These are phyloP conservation scores for Taphrina communis DNA, from an alignment of 1,139 yeast species.

Conservation along the genomic window DNA sequence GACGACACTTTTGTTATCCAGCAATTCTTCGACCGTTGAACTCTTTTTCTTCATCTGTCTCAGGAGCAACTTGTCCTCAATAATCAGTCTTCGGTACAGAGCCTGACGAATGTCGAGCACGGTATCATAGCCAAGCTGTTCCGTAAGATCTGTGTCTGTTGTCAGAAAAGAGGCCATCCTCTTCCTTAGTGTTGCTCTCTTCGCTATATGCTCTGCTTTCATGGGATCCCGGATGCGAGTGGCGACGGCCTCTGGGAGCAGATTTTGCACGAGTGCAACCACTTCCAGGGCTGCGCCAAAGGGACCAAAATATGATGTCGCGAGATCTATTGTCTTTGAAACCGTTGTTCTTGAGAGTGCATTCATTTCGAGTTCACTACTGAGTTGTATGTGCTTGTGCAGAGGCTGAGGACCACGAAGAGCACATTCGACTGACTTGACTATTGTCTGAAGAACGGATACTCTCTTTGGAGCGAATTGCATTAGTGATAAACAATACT, in stretches of 20 bases:
- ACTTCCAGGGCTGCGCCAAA: slow-evolving; percentile 11
- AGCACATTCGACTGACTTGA: slow-evolving; percentile 4
- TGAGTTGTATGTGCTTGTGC: neutral
- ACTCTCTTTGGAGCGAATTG: neutral
- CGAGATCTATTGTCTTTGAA: slow-evolving; percentile 2
- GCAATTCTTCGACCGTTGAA: neutral
- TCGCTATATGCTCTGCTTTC: slow-evolving; percentile 10
- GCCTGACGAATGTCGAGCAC: slow-evolving; percentile 6
- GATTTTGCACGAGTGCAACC: slow-evolving; percentile 4
- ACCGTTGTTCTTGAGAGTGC: neutral
- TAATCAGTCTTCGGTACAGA: neutral
- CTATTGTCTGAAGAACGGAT: slow-evolving; percentile 1
- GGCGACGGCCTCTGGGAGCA: slow-evolving; percentile 4
- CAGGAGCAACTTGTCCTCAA: slow-evolving; percentile 8
- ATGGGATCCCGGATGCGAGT: slow-evolving; percentile 13
- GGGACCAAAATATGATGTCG: slow-evolving; percentile 8
- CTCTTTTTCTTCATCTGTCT: neutral
- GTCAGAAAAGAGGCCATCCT: neutral
- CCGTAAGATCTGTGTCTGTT: neutral
- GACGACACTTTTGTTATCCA: neutral
- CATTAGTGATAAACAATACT: slow-evolving; percentile 9
- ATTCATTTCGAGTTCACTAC: neutral
- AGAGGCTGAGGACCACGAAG: slow-evolving; percentile 9
- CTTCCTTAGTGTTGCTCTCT: slow-evolving; percentile 1
- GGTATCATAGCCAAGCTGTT: slow-evolving; percentile 4